Base-by-base conservation (phyloP, 2,329 filamentous ascomycete genomes). In the Botryotinia narcissicola region DNA sequence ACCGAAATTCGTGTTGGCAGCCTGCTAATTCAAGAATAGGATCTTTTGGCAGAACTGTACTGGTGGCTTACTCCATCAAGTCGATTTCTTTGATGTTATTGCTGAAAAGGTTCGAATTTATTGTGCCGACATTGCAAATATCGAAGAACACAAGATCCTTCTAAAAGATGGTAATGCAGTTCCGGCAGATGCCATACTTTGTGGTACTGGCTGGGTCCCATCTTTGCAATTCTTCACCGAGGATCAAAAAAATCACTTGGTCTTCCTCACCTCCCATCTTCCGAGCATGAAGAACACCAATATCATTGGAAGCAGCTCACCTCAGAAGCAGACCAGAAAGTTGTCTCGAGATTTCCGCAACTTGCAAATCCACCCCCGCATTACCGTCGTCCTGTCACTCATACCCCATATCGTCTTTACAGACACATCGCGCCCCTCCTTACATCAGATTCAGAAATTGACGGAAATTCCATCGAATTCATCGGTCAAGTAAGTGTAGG, bases 1-100 rank as follows among this genome's bases (percentile, higher is more conserved):
- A 22, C 25, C 2, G 18, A 10, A 8, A n/a, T 9, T 2, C 37
- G 4, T 32, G 57, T 60, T 46, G 40, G 67, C 64, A 46, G 32
- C n/a, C 60, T 44, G 72, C 51, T 60, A 57, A 74, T 61, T 61
- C 64, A 37, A 18, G 57, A 32, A 20, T 40, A 79, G 77, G 29
- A 78, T 79, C 9, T 78, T 80, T 59, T 79, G 77, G 78, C 74
- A 78, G 71, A 79, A 79, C 63, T 73, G 76, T 37, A 78, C 78
- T 0, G 79, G 76, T 32, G 79, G 78, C 29, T 76, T 78, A 35
- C 75, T 77, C 22, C 76, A 79, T 51, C 78, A 79, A 46, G 70
- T 73, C 35, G 78, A 80, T 69, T 79, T 80, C 74, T 79, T 75
- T 68, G 72, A 78, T 37, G 75, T 75, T 4, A 74, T 79, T 62